Evolutionary conservation across 805 yeast genomes (phyloP), one percentile per base, ranked within the genome.

Genomic region (Nakazawaea anatomiae): DNA sequence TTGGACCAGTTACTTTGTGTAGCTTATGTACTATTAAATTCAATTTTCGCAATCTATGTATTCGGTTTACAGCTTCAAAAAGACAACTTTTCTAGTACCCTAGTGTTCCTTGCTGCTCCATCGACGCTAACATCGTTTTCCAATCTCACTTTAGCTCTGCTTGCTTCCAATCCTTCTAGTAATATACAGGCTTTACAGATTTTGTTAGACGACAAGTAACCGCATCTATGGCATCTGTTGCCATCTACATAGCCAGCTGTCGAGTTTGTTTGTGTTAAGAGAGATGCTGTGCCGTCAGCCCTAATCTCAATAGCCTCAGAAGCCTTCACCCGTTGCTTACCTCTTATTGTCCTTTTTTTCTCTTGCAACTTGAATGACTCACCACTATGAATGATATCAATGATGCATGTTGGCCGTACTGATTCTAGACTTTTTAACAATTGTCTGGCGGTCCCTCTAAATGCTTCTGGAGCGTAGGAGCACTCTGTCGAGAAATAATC

Each of bases 401-500:
- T 80, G 51, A 94, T 94, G 61, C 97, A 86, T 38, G 94, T 83
- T 12, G 99, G 97, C 58, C 97, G 77, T 1, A 91, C 83, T 3
- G 92, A 80, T 63, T 94, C 99, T 41, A 94, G 70, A 56, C 89
- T 87, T 68, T 94, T 94, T 75, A 94, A 82, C 30, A 94, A 73
- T 52, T 90, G 89, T 62, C 99, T 78, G 0, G 99, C 97, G 0
- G 98, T 94, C 18, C 99, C 99, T 57, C 99, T 75, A 62, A 94
- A 94, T 0, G 99, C 98, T 65, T 94, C 99, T 1, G 99, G 98
- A 0, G 99, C 96, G 70, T 94, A 94, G 0, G 97, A 85, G 65
- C 99, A 94, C 62, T 94, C 99, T 0, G 99, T 94, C 8, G 96
- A 87, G 65, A 94, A 94, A 64, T 94, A 94, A 68, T 94, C 99